These are phyloP conservation scores for Eucalyptus polybractea DNA, from an alignment of 345 rosid species.

Conservation along the genomic window DNA sequence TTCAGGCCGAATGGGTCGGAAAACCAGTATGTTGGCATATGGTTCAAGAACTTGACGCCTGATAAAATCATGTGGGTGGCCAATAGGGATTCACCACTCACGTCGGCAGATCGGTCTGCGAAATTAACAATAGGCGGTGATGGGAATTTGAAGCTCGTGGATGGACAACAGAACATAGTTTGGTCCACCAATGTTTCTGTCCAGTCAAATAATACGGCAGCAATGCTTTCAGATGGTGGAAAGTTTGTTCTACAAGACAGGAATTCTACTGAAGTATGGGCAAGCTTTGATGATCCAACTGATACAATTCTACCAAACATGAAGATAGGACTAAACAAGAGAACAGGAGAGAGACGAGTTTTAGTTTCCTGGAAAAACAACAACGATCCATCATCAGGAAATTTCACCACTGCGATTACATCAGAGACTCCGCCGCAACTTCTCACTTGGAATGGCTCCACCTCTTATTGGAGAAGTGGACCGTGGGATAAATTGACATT, in stretches of 20 bases:
- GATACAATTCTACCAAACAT: slow-evolving; percentile 20
- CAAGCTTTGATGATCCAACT: slow-evolving; percentile 23
- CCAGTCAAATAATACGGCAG: background rate
- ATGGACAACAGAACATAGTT: background rate
- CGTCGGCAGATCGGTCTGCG: background rate
- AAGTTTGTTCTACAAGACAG: slow-evolving; percentile 4
- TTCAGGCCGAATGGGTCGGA: background rate
- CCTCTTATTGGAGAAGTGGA: no score
- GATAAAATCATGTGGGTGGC: background rate
- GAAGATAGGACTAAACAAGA: slow-evolving; percentile 12
- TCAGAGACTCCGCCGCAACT: slow-evolving; percentile 5
- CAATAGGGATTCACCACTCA: background rate
- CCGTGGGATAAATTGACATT: no score
- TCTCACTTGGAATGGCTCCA: no score
- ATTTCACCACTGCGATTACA: background rate
- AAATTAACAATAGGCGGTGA: background rate
- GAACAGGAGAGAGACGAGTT: background rate
- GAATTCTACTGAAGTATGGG: slow-evolving; percentile 5
- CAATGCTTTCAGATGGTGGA: slow-evolving; percentile 15
- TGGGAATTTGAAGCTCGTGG: slow-evolving; percentile 9
- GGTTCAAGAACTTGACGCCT: background rate
- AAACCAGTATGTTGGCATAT: background rate
- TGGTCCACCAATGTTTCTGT: slow-evolving; percentile 10
- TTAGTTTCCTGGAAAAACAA: slow-evolving; percentile 10
- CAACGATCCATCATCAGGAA: slow-evolving; percentile 16